Evolutionary conservation across 768 basidiomycete species (phyloP), one percentile per base, ranked within the genome.

Genomic region (Glaciozyma martinii): DNA sequence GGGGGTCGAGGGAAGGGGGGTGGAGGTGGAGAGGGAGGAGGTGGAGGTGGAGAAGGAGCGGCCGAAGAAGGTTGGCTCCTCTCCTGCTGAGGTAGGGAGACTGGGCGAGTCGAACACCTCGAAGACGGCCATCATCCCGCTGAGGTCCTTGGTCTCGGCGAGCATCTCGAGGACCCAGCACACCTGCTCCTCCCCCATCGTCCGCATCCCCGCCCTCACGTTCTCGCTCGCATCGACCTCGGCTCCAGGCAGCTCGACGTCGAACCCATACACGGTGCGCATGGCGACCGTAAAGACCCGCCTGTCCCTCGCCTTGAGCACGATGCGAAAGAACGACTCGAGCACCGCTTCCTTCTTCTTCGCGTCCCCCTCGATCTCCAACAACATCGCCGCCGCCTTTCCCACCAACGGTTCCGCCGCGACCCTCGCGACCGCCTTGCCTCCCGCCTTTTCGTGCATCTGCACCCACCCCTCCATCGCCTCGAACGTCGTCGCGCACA

Each of bases 61-160:
- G 56, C 66, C 68, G 53, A 70, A 64, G 13, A 58, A n/a, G 43
- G 68, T 52, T 6, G 66, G 56, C 65, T 66, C 61, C 30, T 59
- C 33, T 15, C 3, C 18, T 5, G 55, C 19, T 10, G 60, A 32
- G 42, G 53, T 33, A 3, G 43, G 21, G 10, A 16, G 18, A 5
- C 37, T 25, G 15, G 49, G 58, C 29, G 33, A 30, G 60, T 66
- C 62, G 42, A 66, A 70, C 15, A 63, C 56, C 56, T 70, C 68
- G 43, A 66, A 64, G 18, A 59, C 30, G 33, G 65, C 56, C 6
- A 66, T 56, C 62, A 70, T 64, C 29, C 29, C 25, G 27, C 61
- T 49, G 15, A 70, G 53, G 52, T 70, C 65, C 59, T 66, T 46
- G 27, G 27, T 23, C 25, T 63, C 61, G 2, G 61, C 68, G 32